phyloP scores from a whole-genome alignment of 441 rosid genomes.

The Arabidopsis hybrid region DNA sequence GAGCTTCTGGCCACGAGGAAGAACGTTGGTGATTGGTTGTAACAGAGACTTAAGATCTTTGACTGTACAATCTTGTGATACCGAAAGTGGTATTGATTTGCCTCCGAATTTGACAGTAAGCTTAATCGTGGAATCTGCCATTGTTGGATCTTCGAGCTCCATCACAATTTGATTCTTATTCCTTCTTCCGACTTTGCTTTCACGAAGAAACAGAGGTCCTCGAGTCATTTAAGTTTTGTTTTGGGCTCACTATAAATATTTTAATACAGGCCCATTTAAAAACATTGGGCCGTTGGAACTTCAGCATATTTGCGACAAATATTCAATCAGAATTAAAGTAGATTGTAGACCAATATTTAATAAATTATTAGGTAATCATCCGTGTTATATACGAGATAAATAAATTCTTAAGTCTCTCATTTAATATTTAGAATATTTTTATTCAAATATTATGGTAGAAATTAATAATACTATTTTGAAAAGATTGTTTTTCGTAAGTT shows the following conservation, averaged over 20 bases:
- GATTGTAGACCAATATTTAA: too few relatives aligned
- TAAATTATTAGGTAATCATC: too few relatives aligned
- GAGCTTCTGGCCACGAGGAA: slow-evolving; percentile 94
- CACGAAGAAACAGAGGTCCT: slow-evolving; percentile 16
- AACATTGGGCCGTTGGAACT: not conserved
- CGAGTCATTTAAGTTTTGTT: not conserved
- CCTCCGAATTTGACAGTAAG: slow-evolving; percentile 78
- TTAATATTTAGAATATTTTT: too few relatives aligned
- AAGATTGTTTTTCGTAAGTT: too few relatives aligned
- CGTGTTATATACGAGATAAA: too few relatives aligned
- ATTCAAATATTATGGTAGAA: too few relatives aligned
- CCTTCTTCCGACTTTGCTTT: slow-evolving; percentile 3
- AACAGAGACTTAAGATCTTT: slow-evolving; percentile 74
- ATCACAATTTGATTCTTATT: slow-evolving; percentile 13
- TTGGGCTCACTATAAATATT: not conserved
- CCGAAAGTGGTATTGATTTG: slow-evolving; percentile 60
- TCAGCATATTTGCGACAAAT: not conserved
- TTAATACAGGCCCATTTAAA: not conserved
- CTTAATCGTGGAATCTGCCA: slow-evolving; percentile 41
- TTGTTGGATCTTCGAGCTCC: slow-evolving; percentile 41
- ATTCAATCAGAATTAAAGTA: too few relatives aligned
- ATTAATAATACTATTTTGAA: too few relatives aligned
- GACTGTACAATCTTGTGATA: slow-evolving; percentile 57
- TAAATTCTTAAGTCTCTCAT: too few relatives aligned
- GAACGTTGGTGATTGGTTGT: slow-evolving; percentile 88